These are phyloP conservation scores for Ceratobasidium sp. DNA, from an alignment of 1,284 basidiomycete species.

Conservation along the genomic window DNA sequence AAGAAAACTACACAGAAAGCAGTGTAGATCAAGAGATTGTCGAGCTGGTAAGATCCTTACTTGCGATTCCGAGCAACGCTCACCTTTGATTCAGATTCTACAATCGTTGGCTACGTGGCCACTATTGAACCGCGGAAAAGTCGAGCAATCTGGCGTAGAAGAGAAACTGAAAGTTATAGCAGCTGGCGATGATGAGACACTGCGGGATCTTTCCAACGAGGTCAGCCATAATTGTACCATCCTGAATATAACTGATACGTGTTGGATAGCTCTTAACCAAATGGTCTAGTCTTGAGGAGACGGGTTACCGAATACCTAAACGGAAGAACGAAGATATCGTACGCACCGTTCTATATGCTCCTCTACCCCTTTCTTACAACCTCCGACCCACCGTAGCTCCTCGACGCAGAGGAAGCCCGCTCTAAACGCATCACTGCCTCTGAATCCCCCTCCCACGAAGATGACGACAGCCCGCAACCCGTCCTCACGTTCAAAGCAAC, in stretches of 20 bases:
- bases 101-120: conserved; percentile 92
- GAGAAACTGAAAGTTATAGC: conserved; percentile 72
- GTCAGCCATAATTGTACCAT: conserved; percentile 59
- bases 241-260: background rate
- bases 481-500: conserved; percentile 41
- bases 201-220: conserved; percentile 71
- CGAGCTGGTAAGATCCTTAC: conserved; percentile 70
- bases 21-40: conserved; percentile 66
- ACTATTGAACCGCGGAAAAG: conserved; percentile 90
- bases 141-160: conserved; percentile 88
- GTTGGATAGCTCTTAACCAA: conserved; percentile 70
- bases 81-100: conserved; percentile 41
- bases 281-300: conserved; percentile 78
- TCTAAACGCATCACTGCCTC: conserved; percentile 36
- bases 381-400: conserved; percentile 15
- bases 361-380: background rate
- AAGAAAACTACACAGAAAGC: conserved; percentile 69
- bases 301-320: conserved; percentile 89
- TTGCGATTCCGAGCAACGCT: conserved; percentile 65
- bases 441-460: conserved; percentile 50
- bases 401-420: conserved; percentile 40
- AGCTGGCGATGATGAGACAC: conserved; percentile 69
- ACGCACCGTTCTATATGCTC: background rate
- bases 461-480: conserved; percentile 51
- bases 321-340: conserved; percentile 60